phyloP scores from a whole-genome alignment of 2,329 filamentous ascomycete species.

The Neocucurbitaria cava region DNA sequence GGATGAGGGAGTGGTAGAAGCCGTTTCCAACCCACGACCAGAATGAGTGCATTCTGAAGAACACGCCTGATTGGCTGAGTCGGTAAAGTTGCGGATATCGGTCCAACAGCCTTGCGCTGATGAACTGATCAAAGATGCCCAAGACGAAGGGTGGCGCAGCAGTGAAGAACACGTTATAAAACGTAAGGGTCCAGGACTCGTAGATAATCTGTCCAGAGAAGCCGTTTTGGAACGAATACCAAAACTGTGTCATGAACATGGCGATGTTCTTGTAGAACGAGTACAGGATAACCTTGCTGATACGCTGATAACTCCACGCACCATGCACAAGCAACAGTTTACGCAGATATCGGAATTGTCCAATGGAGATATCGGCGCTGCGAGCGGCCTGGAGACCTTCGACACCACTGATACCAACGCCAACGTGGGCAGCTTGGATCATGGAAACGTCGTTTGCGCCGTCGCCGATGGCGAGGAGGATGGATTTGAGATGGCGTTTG shows the following conservation, averaged over 20 bases:
- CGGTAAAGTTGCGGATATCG: constrained; percentile 96
- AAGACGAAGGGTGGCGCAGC: constrained; percentile 91
- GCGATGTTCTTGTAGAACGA: constrained; percentile 99
- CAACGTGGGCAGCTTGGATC: constrained; percentile 98
- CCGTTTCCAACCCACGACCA: constrained; percentile 92
- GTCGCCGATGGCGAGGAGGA: constrained; percentile 94
- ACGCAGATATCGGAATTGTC: constrained; percentile 91
- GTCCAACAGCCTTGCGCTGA: constrained; percentile 90
- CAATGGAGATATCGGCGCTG: constrained; percentile 94
- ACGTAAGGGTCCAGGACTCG: constrained; percentile 98
- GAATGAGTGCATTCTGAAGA: constrained; percentile 94
- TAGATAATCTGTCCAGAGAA: constrained; percentile 98
- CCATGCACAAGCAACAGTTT: constrained; percentile 95
- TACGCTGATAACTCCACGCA: constrained; percentile 95
- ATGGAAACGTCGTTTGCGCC: constrained; percentile 99
- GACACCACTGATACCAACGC: constrained; percentile 94
- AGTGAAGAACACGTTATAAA: constrained; percentile 99
- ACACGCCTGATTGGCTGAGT: constrained; percentile 88
- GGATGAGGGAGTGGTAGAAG: constrained; percentile 90
- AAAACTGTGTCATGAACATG: constrained; percentile 99
- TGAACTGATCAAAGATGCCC: constrained; percentile 97
- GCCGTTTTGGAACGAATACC: constrained; percentile 97
- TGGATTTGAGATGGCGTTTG: constrained; percentile 89
- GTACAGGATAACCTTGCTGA: constrained; percentile 96
- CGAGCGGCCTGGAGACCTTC: constrained; percentile 96